Percentiles rank a stretch among this genome's conserved stretches.
phyloP scores from a whole-genome alignment of 2,329 filamentous ascomycete genomes.

The Nothopassalora personata region DNA sequence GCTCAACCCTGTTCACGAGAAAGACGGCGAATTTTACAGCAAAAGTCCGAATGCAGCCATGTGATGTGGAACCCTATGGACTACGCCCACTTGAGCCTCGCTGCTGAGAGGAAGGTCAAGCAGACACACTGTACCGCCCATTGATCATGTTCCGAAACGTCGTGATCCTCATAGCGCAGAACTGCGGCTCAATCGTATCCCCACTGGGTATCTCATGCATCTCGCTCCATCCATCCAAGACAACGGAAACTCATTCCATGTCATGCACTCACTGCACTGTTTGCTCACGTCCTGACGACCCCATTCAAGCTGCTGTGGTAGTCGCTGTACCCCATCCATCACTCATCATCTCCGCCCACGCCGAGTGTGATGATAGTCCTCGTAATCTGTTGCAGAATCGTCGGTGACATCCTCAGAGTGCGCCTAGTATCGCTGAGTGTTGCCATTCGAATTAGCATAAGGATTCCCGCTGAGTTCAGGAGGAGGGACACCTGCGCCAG shows the following conservation, averaged over 20 bases:
- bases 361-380: slow-evolving; percentile 1
- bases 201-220: neutral
- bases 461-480: slow-evolving; percentile 32
- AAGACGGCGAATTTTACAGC: too few species aligned
- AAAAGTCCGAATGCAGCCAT: neutral
- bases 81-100: neutral
- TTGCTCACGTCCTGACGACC: neutral
- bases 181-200: neutral
- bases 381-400: neutral
- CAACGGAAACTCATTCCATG: neutral
- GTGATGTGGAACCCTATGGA: neutral
- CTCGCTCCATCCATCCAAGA: neutral
- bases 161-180: slow-evolving; percentile 2
- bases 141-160: neutral
- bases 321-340: neutral
- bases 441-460: slow-evolving; percentile 23
- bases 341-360: neutral
- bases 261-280: neutral
- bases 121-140: neutral
- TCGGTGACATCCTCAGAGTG: neutral
- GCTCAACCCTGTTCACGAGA: too few species aligned
- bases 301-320: neutral
- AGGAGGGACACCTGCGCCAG: slow-evolving; percentile 13
- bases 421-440: slow-evolving; percentile 14
- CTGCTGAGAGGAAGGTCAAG: neutral